Evolutionary conservation across 192 early-diverging fungal genomes (phyloP), one percentile per base, ranked within the genome.

Genomic region (Umbelopsis sp.): DNA sequence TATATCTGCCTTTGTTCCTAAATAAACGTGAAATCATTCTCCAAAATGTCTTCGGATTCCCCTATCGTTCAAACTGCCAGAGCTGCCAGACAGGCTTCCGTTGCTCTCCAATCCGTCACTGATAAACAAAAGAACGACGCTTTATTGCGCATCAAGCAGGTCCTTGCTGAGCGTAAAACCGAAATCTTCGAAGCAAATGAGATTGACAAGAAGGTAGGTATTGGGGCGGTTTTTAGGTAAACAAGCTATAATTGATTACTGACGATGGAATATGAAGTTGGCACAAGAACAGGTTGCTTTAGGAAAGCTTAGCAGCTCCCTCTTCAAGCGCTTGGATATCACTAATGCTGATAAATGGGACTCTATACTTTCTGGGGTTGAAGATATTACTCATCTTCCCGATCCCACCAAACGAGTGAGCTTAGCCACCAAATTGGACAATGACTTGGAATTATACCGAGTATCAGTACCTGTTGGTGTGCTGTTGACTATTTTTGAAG

Each of bases 401-500:
- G 96, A 98, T 71, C 97, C 97, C 6, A 90, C 90, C 23, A 92
- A 91, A 53, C 85, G 92, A 66, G 88, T 96, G 15, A 89, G 90
- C 0, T 71, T 91, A 47, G 92, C 95, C 11, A 89, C 85, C 23
- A 82, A 86, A 64, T 81, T 99, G 44, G 96, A 97, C 78, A 74
- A 86, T 22, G 92, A 86, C 46, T 86, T 99, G 55, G 91, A 95
- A 53, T 78, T 99, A 37, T 99, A 94, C 81, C 86, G 94, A 12
- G 93, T 99, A 7, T 89, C 89, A 0, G 93, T 91, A 58, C 96
- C 98, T 37, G 94, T 99, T 16, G 98, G 98, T 22, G 95, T 97
- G 16, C 84, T 97, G 33, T 82, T 99, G 80, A 95, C 97, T 49
- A 99, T 99, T 53, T 99, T 99, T 69, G 98, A 99, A 84, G 95